Evolutionary conservation across 257 asterid genomes (phyloP), one percentile per base, ranked within the genome.

Genomic region (Penstemon newberryi): DNA sequence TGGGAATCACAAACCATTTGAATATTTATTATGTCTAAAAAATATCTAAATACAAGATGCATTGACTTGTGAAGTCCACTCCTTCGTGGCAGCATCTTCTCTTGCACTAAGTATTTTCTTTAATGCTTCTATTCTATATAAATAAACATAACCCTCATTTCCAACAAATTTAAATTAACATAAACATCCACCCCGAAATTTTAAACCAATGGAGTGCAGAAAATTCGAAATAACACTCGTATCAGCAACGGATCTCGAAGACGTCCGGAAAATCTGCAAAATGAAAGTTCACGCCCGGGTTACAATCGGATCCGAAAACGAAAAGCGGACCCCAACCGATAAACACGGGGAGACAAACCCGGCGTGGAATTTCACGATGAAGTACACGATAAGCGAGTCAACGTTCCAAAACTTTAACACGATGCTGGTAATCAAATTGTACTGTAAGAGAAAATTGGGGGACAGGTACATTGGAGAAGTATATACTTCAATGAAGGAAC

Each of bases 381-480:
- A 83, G 66, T 90, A 73, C 80, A 75, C 85, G 8, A 56, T 90
- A 9, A 59, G 71, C n/a, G 95, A 85, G 73, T 51, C 86, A 4
- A 67, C 67, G 83, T 51, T 87, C 6, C 77, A 75, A 15, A 75
- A 79, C 45, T 76, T 60, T 71, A 80, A 81, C 77, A 57, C 84
- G 5, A 74, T 81, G 81, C 81, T 88, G 4, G 87, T 82, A 4
- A 79, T 88, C 13, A 86, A 87, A 69, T 73, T 90, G 43, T 87
- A 90, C 79, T 84, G 96, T 70, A 75, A 69, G 69, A 64, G 96
- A 66, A 90, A 79, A 70, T 71, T 90, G 0, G 95, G 95, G 0
- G 95, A 87, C 50, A 66, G 95, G 40, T 87, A 86, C 74, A 58
- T 90, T 18, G 96, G 96, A 5, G 93, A 90, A 56, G 76, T 87